Evolutionary conservation across 2,329 filamentous ascomycete genomes (phyloP), one percentile per base, ranked within the genome.

Genomic region (Aspergillus alliaceus): DNA sequence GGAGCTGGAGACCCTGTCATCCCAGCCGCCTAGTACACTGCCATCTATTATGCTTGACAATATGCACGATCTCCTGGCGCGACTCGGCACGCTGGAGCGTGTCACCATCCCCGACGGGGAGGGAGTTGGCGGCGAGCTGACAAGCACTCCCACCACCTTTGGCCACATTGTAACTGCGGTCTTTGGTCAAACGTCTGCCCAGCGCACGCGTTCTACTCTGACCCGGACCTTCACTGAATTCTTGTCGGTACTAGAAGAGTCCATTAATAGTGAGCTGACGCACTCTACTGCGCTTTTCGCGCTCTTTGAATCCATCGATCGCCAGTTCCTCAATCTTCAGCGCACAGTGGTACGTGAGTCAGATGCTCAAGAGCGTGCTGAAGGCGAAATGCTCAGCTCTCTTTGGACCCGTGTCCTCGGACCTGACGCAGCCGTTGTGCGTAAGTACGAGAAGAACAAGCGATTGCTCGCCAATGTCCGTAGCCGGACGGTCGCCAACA

Each of bases 361-460:
- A 20, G 88, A 90, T 61, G 84, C 85, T 6, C 91, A 97, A 70
- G 91, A 96, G 61, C 87, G 88, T 40, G 81, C 87, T 29, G 90
- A 96, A 71, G 87, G 86, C 60, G 91, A 96, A 68, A 83, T 95
- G 67, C 86, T 97, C 42, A 88, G 88, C 2, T 89, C 87, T 2
- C 83, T 97, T 8, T 98, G 93, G 93, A 90, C 90, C 2, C 87
- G 88, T 47, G 86, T 96, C 22, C 85, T 97, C 1, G 93, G 92
- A 1, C 82, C 89, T 37, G 89, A 90, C 67, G 86, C 89, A 7
- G 82, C 82, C 44, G 84, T 88, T 63, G 82, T 96, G n/a, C 85
- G 86, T 70, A 97, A 97, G 74, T 97, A 92, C 75, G 91, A 96
- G 73, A 91, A 90, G 76, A 98, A 98, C 79, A 88, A 89, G 60